Evolutionary conservation across 2,329 filamentous ascomycete species (phyloP).

Genomic region (Mycocentrospora acerina): DNA sequence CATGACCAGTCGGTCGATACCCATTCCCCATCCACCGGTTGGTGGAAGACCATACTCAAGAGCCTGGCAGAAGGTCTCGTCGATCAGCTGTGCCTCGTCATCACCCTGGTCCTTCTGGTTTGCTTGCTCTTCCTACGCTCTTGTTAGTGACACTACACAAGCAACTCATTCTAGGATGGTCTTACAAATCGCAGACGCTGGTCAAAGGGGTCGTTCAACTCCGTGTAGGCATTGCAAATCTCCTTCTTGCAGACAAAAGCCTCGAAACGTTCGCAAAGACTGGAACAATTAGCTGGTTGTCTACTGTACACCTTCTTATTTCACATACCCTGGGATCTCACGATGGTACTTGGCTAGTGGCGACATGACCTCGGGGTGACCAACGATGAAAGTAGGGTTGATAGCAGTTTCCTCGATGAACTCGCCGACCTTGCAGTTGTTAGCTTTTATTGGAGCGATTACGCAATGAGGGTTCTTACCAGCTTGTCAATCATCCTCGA

Average conservation of each 20-base stretch:
- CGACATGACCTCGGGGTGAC: slow-evolving; percentile 86
- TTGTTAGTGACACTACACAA: slow-evolving; percentile 4
- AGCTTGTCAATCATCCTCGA: slow-evolving; percentile 96
- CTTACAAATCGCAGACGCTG: slow-evolving; percentile 71
- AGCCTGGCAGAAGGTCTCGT: slow-evolving; percentile 90
- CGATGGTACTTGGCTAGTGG: slow-evolving; percentile 96
- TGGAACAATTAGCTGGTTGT: slow-evolving; percentile 1
- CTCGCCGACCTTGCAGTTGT: slow-evolving; percentile 63
- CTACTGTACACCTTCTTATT: background rate
- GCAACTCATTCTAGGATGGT: background rate
- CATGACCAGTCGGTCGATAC: slow-evolving; percentile 92
- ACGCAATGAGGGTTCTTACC: slow-evolving; percentile 8
- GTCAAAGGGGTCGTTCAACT: slow-evolving; percentile 96
- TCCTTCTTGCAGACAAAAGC: slow-evolving; percentile 97
- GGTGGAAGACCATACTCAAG: slow-evolving; percentile 87
- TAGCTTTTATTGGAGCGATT: slow-evolving; percentile 10
- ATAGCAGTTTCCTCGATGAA: slow-evolving; percentile 93
- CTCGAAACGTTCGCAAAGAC: slow-evolving; percentile 93
- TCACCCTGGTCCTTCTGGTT: slow-evolving; percentile 91
- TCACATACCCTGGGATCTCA: slow-evolving; percentile 61
- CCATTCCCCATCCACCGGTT: slow-evolving; percentile 95
- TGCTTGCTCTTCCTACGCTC: slow-evolving; percentile 72
- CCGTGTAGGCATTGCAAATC: slow-evolving; percentile 94
- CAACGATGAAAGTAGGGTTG: slow-evolving; percentile 88
- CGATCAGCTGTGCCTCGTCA: slow-evolving; percentile 92